Evolutionary conservation across 2,329 filamentous ascomycete genomes (phyloP).

Genomic region (Pestalotiopsis sp.): DNA sequence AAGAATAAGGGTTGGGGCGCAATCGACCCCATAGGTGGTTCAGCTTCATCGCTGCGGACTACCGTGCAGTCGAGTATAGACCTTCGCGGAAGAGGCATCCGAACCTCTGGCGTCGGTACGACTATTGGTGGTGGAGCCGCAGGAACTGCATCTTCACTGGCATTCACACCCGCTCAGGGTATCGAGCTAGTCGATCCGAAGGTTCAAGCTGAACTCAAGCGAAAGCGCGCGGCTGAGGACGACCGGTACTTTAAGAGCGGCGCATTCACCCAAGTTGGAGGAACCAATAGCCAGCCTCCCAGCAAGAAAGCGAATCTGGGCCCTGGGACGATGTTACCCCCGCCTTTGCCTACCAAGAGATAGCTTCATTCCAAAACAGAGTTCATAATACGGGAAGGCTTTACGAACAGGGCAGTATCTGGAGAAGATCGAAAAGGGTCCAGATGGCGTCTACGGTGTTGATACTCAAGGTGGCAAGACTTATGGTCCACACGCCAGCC

Average conservation of each 20-base stretch:
- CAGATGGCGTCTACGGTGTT: not conserved
- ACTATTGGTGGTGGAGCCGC: conserved; percentile 60
- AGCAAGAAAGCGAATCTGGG: conserved; percentile 73
- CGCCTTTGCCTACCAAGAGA: conserved; percentile 26
- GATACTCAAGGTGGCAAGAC: not conserved
- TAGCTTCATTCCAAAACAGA: conserved; percentile 11
- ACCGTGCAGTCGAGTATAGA: conserved; percentile 71
- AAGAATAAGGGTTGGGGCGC: conserved; percentile 96
- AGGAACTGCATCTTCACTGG: conserved; percentile 82
- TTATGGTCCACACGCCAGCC: not conserved
- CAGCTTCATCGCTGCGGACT: conserved; percentile 78
- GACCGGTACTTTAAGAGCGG: conserved; percentile 97
- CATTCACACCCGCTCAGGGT: conserved; percentile 93
- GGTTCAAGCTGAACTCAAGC: conserved; percentile 79
- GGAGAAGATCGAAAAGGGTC: not conserved
- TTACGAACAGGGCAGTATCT: not conserved
- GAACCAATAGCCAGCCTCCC: conserved; percentile 56
- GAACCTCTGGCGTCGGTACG: conserved; percentile 78
- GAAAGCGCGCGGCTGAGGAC: conserved; percentile 91
- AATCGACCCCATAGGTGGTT: conserved; percentile 62
- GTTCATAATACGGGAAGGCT: conserved; percentile 7
- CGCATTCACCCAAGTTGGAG: conserved; percentile 87
- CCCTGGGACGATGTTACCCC: conserved; percentile 48
- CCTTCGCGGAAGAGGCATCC: conserved; percentile 76
- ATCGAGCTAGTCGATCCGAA: conserved; percentile 95